Percentiles rank a stretch among this genome's conserved stretches.
Evolutionary conservation across 75 land plant species (phyloP).

Genomic region (Pinus taeda): DNA sequence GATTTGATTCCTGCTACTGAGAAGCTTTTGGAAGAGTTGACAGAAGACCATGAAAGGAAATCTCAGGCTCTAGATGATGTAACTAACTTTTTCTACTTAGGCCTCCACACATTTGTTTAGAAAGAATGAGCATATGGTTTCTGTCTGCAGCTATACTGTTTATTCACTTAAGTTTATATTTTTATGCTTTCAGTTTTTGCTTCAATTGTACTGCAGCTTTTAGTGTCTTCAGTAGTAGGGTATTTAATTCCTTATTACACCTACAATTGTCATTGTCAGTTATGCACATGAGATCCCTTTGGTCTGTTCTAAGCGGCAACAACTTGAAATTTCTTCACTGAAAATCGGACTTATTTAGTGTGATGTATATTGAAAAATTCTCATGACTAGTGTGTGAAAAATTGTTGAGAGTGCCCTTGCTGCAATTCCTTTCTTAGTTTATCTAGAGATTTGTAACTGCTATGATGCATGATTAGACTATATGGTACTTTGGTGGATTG

Average conservation of each 20-base stretch:
- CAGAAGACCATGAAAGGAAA: slow-evolving; percentile 57
- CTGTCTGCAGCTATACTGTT: not conserved
- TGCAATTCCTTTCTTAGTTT: no score
- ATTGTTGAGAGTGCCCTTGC: no score
- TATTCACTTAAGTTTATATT: not conserved
- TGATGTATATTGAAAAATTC: no score
- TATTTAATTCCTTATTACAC: not conserved
- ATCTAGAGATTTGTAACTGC: no score
- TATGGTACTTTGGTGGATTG: no score
- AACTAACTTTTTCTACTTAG: slow-evolving; percentile 16
- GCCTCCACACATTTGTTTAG: slow-evolving; percentile 7
- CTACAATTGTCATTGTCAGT: no score
- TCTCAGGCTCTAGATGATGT: slow-evolving; percentile 87
- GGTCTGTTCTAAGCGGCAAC: no score
- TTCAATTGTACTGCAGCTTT: not conserved
- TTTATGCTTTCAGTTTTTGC: slow-evolving; percentile 1
- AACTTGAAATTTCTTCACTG: no score
- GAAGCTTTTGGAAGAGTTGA: slow-evolving; percentile 49
- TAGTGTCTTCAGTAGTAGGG: not conserved
- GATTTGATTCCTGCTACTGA: slow-evolving; percentile 73
- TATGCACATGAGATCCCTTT: no score
- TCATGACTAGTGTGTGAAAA: no score
- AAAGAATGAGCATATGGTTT: not conserved
- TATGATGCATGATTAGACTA: no score
- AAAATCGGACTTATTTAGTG: no score